Evolutionary conservation across 371 early-diverging fungal species (phyloP), one percentile per base, ranked within the genome.

Genomic region (Edhazardia aedis): DNA sequence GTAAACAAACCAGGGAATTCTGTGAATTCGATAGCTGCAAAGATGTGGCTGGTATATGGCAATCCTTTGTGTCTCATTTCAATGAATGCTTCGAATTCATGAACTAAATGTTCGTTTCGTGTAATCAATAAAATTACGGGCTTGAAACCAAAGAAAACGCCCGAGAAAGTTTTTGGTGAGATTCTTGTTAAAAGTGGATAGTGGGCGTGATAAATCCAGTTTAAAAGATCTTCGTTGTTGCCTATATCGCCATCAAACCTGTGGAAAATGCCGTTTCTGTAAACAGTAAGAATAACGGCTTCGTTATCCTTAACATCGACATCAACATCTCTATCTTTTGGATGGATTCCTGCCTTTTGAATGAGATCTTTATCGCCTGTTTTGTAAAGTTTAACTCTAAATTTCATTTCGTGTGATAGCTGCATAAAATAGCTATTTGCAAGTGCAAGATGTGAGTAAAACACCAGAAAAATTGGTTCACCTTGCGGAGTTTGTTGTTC

Each of bases 181-280:
- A 74, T 58, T 46, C 53, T 64, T 29, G 72, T 68, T n/a, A 70
- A 53, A 43, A 69, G 58, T 9, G 66, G 64, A 58, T 70, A 74
- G 58, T 71, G 72, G 1, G 72, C 54, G 48, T 70, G 66, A 54
- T 70, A 74, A 27, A 74, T 62, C 75, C 75, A 74, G 23, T 67
- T 70, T 22, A 59, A 39, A n/a, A 74, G 51, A 14, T 58, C 64
- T 28, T 61, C 43, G 22, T 59, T 57, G 37, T 69, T 43, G 37
- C 50, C 54, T 21, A 70, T 50, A 29, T 56, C 42, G 27, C 45
- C 56, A 27, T 51, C 47, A 56, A 55, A 69, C 50, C 60, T 46
- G 51, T 65, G 66, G 58, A 71, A 71, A 3, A 38, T 51, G 21
- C 63, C 61, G 47, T 71, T 66, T 47, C 69, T 69, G 43, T 71